Evolutionary conservation across 352 stramenopile species (phyloP).

Genomic region (Blastocystis sp.): DNA sequence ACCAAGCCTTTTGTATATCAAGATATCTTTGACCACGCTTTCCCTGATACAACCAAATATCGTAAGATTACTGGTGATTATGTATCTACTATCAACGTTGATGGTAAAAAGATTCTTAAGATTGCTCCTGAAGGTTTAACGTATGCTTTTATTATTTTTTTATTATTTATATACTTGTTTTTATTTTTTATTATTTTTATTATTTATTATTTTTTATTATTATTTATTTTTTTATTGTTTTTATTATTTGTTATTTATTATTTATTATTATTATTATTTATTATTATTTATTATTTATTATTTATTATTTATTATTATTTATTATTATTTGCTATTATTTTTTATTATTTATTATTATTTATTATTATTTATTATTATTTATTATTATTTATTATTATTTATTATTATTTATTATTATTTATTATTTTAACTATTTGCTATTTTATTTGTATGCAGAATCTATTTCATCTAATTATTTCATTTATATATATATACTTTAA

Average conservation of each 20-base stretch:
- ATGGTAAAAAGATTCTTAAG: slow-evolving; percentile 47
- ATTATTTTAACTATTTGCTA: slow-evolving; percentile 41
- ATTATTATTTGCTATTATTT: no score
- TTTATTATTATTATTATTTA: no score
- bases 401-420: slow-evolving; percentile 44
- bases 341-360: slow-evolving; percentile 46
- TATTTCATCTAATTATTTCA: slow-evolving; percentile 44
- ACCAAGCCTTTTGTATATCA: slow-evolving; percentile 45
- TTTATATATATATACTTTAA: slow-evolving; percentile 45
- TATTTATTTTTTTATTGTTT: slow-evolving; percentile 43
- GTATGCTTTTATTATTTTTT: background rate
- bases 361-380: slow-evolving; percentile 44
- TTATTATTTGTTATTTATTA: no score
- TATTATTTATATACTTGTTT: no score
- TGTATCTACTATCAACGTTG: slow-evolving; percentile 45
- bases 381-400: slow-evolving; percentile 33
- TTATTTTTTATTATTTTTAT: background rate
- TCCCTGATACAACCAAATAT: slow-evolving; percentile 43
- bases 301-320: no score
- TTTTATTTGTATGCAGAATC: slow-evolving; percentile 40
- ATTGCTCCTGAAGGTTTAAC: slow-evolving; percentile 43
- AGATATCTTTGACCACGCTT: slow-evolving; percentile 45
- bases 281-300: no score
- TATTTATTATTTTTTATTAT: slow-evolving; percentile 24
- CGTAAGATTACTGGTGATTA: slow-evolving; percentile 45